Conservation (phyloP, 257 asterid genomes). For the Hygrophila difformis region DNA sequence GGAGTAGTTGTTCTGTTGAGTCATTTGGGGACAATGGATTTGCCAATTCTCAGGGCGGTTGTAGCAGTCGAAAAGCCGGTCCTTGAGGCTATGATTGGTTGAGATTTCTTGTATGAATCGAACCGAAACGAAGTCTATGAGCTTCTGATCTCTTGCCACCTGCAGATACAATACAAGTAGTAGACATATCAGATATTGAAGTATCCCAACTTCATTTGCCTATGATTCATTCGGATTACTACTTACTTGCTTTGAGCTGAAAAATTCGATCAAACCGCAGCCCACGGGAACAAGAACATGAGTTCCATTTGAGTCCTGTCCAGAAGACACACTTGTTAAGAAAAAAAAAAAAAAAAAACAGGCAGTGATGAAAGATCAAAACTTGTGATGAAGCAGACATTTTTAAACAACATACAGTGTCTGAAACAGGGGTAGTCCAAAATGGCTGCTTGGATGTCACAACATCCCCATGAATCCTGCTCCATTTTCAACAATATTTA, state of each 20-base stretch:
- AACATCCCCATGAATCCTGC: conserved; percentile 81
- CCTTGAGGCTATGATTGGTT: conserved; percentile 4
- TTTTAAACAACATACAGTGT: no score
- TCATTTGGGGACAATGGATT: conserved; percentile 8
- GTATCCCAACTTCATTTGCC: no score
- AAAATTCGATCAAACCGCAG: conserved; percentile 68
- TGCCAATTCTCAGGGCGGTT: no score
- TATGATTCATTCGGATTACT: no score
- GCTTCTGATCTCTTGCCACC: conserved; percentile 50
- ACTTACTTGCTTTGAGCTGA: conserved; percentile 40
- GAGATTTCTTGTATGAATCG: conserved; percentile 33
- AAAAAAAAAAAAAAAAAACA: no score
- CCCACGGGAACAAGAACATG: conserved; percentile 59
- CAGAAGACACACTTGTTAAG: conserved; percentile 1
- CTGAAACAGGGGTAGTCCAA: conserved; percentile 31
- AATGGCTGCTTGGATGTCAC: conserved; percentile 54
- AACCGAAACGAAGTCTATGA: conserved; percentile 34
- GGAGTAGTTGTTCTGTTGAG: conserved; percentile 22
- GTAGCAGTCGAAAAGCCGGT: no score
- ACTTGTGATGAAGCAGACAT: no score
- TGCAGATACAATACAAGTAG: conserved; percentile 14
- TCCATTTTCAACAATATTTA: neutral
- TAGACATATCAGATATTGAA: neutral
- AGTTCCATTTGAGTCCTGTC: conserved; percentile 60
- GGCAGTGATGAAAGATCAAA: no score